Evolutionary conservation across 495 filamentous ascomycete species (phyloP).

Genomic region (Aspergillus panamensis): DNA sequence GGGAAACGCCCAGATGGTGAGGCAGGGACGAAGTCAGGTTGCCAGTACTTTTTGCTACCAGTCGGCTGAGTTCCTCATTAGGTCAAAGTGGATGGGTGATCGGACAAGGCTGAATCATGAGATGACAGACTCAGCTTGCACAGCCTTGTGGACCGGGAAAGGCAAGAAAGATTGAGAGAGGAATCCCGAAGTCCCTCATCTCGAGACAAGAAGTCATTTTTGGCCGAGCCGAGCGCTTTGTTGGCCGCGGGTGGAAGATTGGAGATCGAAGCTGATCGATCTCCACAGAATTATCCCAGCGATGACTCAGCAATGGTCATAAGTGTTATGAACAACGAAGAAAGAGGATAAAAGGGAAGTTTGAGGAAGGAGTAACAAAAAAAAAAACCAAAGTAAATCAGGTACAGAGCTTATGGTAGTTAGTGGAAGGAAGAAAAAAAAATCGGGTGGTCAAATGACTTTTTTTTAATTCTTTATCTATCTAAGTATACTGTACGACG

Average conservation of each 20-base stretch:
- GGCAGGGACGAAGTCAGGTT: background rate
- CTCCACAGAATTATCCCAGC: slow-evolving; percentile 30
- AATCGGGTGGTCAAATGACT: background rate
- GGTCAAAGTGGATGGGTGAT: background rate
- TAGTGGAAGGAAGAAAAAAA: background rate
- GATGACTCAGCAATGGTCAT: slow-evolving; percentile 30
- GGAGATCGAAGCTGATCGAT: slow-evolving; percentile 36
- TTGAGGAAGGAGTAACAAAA: background rate
- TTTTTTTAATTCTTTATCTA: slow-evolving; percentile 17
- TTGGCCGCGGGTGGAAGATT: background rate
- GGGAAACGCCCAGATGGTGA: background rate
- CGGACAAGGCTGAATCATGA: background rate
- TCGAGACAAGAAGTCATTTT: background rate
- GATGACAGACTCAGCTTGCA: background rate
- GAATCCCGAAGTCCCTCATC: background rate
- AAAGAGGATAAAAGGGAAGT: background rate
- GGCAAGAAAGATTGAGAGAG: background rate
- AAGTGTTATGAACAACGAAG: background rate
- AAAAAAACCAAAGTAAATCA: background rate
- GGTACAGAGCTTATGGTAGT: background rate
- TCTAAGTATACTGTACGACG: slow-evolving; percentile 20
- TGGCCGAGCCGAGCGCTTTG: background rate
- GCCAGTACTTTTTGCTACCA: background rate
- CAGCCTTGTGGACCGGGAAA: background rate
- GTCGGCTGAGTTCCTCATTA: background rate